Conservation (phyloP, 805 yeast genomes). For the Hermanozyma aechmeae region DNA sequence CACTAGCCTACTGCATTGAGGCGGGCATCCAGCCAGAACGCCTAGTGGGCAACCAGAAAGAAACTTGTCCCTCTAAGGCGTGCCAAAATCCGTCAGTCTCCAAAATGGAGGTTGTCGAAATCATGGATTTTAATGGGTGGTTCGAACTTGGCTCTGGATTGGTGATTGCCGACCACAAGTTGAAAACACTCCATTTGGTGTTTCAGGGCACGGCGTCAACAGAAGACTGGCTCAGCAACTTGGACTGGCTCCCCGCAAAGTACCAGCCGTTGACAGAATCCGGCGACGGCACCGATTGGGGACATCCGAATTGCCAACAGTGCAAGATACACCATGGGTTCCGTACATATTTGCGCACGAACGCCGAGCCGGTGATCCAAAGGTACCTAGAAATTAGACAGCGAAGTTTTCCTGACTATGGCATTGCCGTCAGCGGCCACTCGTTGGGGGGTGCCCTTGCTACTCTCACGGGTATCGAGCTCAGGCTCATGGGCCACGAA, state of each 20-base stretch:
- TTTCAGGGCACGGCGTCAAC: conserved; percentile 58
- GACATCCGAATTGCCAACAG: conserved; percentile 28
- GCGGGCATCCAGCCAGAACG: conserved; percentile 17
- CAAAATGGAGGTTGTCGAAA: conserved; percentile 26
- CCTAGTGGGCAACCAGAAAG: conserved; percentile 10
- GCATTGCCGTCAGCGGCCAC: conserved; percentile 56
- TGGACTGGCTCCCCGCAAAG: conserved; percentile 35
- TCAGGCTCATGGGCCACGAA: conserved; percentile 41
- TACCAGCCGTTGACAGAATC: conserved; percentile 33
- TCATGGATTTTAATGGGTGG: conserved; percentile 31
- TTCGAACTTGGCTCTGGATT: conserved; percentile 47
- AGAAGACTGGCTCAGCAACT: conserved; percentile 56
- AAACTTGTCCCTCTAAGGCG: conserved; percentile 15
- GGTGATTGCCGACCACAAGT: conserved; percentile 39
- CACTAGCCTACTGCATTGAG: conserved; percentile 29
- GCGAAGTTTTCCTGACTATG: conserved; percentile 36
- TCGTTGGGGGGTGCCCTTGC: conserved; percentile 73
- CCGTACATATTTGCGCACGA: conserved; percentile 33
- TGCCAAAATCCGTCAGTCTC: conserved; percentile 14
- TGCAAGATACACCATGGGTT: conserved; percentile 65
- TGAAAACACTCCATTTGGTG: conserved; percentile 35
- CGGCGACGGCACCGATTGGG: conserved; percentile 1
- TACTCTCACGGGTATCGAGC: conserved; percentile 52
- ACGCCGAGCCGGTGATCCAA: conserved; percentile 25
- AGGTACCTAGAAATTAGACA: conserved; percentile 21